Evolutionary conservation across 306 rosid genomes (phyloP), one percentile per base, ranked within the genome.

Genomic region (Phaseolus lunatus): DNA sequence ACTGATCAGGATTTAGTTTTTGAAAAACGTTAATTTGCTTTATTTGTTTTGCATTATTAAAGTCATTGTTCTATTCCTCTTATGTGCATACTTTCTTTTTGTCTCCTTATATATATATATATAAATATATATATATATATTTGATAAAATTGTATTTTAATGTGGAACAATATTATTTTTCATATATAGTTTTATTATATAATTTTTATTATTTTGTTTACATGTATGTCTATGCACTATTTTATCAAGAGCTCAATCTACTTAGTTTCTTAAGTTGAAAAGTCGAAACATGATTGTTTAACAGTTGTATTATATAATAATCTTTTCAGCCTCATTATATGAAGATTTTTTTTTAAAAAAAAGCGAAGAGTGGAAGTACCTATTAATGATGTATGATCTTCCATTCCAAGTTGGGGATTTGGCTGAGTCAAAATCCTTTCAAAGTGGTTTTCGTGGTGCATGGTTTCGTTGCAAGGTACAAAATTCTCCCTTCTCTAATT

Each of bases 391-490:
- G 87, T 62, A 20, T 20, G 68, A 53, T 27, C 78, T 84, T 82
- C 91, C 88, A 31, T 92, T 94, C 81, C n/a, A 83, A 81, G 84
- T 79, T 68, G 93, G 88, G 19, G 86, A 92, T 8, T 20, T 45
- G 63, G 83, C 83, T 3, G 98, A 94, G 86, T 80, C 88, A 29
- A 84, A 84, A 73, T 56, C 84, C 31, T 92, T 92, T 79, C 16
- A 49, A 59, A 1, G 0, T 24, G 98, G 98, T 48, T 94, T 6
- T 78, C 98, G 97, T 23, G 96, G 97, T 65, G 89, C 97, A 20
- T 94, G 98, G 98, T 94, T 94, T 70, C 86, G 85, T 10, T 90
- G 90, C 82, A 90, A 88, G 98, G 98, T 94, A 88, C 45, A 31
- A 39, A 44, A 24, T 73, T 24, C 8, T 61, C 39, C 64, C 37